These are phyloP conservation scores for Termitomyces sp. DNA, from an alignment of 768 basidiomycete species.

Conservation along the genomic window DNA sequence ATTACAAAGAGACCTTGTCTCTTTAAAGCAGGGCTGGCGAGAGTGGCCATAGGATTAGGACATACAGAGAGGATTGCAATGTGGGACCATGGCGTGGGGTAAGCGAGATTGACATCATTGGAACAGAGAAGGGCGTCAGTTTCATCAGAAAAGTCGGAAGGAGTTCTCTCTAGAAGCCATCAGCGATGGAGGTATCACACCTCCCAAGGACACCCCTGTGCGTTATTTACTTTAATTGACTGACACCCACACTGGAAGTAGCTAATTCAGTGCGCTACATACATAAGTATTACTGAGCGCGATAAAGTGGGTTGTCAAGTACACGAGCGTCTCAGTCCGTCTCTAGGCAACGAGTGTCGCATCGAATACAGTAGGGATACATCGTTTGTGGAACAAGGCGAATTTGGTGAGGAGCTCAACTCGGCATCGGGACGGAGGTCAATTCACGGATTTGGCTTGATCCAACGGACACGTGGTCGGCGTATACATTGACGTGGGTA, in stretches of 20 bases:
- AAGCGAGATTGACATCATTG: not conserved
- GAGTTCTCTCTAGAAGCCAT: not conserved
- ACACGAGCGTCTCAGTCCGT: not conserved
- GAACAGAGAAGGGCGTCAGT: too few relatives aligned
- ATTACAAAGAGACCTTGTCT: not conserved
- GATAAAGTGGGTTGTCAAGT: not conserved
- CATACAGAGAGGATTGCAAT: not conserved
- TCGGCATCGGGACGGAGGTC: not conserved
- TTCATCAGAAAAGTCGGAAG: not conserved
- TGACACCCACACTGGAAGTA: not conserved
- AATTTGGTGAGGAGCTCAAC: too few relatives aligned
- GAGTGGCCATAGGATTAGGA: not conserved
- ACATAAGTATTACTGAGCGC: not conserved
- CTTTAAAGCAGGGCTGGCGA: not conserved
- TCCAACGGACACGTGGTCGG: not conserved
- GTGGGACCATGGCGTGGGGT: not conserved
- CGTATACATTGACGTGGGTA: not conserved
- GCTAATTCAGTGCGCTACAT: not conserved
- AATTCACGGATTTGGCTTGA: not conserved
- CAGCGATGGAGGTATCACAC: not conserved
- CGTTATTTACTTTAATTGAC: not conserved
- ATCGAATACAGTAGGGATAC: too few relatives aligned
- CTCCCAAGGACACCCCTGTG: not conserved
- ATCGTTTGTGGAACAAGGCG: not conserved
- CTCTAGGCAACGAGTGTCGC: not conserved